Conservation (phyloP, 164 flowering plant species). For the Stephania japonica region DNA sequence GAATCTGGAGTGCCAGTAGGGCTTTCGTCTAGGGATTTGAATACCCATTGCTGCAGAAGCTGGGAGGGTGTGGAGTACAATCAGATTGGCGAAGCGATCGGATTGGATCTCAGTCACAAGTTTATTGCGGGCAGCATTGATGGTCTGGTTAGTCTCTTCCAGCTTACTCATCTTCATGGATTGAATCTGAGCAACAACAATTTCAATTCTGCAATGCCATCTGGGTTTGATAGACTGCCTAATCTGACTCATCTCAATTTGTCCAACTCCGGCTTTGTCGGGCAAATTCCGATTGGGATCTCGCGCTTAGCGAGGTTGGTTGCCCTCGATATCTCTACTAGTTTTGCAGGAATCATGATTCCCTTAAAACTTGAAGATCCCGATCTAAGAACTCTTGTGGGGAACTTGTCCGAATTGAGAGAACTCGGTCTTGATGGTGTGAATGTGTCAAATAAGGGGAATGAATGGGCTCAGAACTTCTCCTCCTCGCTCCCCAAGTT, state of each 20-base stretch:
- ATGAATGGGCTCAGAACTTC: conserved; percentile 27
- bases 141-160: conserved; percentile 25
- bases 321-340: conserved; percentile 15
- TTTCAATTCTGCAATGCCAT: conserved; percentile 31
- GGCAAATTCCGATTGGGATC: conserved; percentile 28
- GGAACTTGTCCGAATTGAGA: conserved; percentile 20
- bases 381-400: conserved; percentile 17
- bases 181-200: conserved; percentile 35
- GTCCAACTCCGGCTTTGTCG: too few relatives aligned
- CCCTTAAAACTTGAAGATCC: conserved; percentile 21
- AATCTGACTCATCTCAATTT: too few relatives aligned
- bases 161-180: conserved; percentile 25
- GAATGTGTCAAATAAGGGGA: conserved; percentile 16
- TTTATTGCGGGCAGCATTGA: conserved; percentile 23
- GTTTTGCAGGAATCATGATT: background rate
- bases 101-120: conserved; percentile 25
- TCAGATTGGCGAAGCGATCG: conserved; percentile 21
- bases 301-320: too few relatives aligned
- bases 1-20: conserved; percentile 10
- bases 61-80: conserved; percentile 39
- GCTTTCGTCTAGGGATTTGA: conserved; percentile 28
- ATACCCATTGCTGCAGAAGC: conserved; percentile 22
- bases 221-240: too few relatives aligned
- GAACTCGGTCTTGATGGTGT: conserved; percentile 37
- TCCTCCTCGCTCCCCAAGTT: conserved; percentile 30